Percentiles rank a stretch among this genome's conserved stretches.
Conservation (phyloP, 805 yeast species). For the Wickerhamiella allomyrinae region DNA sequence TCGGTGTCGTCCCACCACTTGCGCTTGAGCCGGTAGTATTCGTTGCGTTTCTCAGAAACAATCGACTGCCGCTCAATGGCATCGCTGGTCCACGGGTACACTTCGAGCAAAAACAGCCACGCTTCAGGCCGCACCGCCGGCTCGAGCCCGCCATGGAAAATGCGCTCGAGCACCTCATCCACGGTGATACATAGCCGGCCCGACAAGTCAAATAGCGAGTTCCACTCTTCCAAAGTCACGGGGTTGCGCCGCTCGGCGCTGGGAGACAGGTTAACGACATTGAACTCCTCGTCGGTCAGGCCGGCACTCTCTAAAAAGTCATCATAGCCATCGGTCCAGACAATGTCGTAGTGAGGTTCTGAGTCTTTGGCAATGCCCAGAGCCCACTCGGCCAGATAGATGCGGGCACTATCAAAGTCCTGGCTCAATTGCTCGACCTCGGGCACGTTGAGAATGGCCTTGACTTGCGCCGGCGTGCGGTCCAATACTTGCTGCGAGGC, state of each 20-base stretch:
- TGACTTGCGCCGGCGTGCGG: slow-evolving; percentile 41
- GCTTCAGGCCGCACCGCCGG: slow-evolving; percentile 52
- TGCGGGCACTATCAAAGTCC: slow-evolving; percentile 85
- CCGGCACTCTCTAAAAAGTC: slow-evolving; percentile 20
- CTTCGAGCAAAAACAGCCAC: slow-evolving; percentile 74
- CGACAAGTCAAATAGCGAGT: slow-evolving; percentile 59
- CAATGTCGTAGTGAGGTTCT: slow-evolving; percentile 25
- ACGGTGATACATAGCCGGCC: slow-evolving; percentile 66
- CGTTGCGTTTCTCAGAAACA: slow-evolving; percentile 38
- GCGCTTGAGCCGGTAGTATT: slow-evolving; percentile 48
- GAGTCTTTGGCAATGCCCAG: slow-evolving; percentile 86
- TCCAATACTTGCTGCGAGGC: slow-evolving; percentile 49
- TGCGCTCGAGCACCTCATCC: slow-evolving; percentile 61
- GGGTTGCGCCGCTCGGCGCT: slow-evolving; percentile 57
- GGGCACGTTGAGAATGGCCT: slow-evolving; percentile 52
- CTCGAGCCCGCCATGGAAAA: slow-evolving; percentile 81
- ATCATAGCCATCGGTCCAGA: slow-evolving; percentile 25
- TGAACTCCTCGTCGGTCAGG: slow-evolving; percentile 22
- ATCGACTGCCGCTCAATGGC: slow-evolving; percentile 50
- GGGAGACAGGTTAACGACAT: slow-evolving; percentile 31
- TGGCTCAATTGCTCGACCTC: slow-evolving; percentile 70
- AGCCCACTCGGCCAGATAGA: slow-evolving; percentile 94
- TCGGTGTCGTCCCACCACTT: slow-evolving; percentile 55
- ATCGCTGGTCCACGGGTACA: slow-evolving; percentile 82
- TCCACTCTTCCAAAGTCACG: slow-evolving; percentile 67